Conservation (phyloP, 2,329 filamentous ascomycete genomes). For the Dactylella cylindrospora region DNA sequence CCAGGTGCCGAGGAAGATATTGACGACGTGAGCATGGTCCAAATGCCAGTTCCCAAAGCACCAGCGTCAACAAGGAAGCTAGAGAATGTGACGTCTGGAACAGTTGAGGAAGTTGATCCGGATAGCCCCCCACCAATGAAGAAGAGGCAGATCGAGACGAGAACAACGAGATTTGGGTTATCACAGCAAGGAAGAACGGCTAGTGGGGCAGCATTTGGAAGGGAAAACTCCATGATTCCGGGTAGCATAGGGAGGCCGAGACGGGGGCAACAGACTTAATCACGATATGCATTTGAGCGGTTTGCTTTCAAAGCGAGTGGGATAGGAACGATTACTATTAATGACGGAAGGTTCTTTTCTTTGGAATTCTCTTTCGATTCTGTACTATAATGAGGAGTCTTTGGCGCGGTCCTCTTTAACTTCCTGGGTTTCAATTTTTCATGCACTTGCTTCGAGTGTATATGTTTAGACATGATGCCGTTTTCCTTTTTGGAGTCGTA, state of each 20-base stretch:
- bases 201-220: conserved; percentile 21
- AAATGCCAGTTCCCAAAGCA: too few species aligned
- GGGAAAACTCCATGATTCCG: conserved; percentile 25
- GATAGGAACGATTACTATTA: too few species aligned
- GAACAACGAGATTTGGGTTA: conserved; percentile 14
- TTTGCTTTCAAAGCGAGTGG: not conserved
- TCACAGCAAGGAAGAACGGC: conserved; percentile 16
- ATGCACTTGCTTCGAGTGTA: too few species aligned
- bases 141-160: conserved; percentile 10
- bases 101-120: conserved; percentile 2
- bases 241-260: conserved; percentile 15
- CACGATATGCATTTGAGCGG: too few species aligned
- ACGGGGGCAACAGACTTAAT: conserved; percentile 8
- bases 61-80: not conserved
- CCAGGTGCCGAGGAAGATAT: conserved; percentile 27
- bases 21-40: conserved; percentile 33
- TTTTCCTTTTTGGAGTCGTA: conserved; percentile 6
- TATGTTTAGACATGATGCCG: conserved; percentile 3
- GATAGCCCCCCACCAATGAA: conserved; percentile 30
- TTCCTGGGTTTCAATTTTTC: conserved; percentile 4
- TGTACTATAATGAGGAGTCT: conserved; percentile 17
- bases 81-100: not conserved
- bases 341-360: too few species aligned
- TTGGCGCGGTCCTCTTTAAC: conserved; percentile 6
- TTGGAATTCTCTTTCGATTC: not conserved